Base-by-base conservation (phyloP, 176 grass and related monocot genomes). In the Aegilops speltoides region DNA sequence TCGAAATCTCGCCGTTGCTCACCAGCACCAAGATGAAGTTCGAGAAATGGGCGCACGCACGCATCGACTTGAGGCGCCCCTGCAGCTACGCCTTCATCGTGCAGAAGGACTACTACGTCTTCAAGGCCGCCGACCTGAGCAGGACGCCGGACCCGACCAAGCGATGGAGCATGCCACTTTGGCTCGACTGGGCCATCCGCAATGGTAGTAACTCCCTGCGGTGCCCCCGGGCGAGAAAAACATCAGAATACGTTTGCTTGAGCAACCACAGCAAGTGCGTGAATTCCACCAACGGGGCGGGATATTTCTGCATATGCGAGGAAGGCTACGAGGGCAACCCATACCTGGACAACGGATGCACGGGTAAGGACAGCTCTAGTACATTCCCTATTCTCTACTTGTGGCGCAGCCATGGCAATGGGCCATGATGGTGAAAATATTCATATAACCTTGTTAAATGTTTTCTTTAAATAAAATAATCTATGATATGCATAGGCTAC, bases 131-230 rank as follows among this genome's bases (percentile, higher is more conserved):
- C 7, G 40, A 74, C 40, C 23, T 74, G 71, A 17, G 0, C 0
- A 74, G 40, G 1, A 2, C 6, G 2, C 6, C 34, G 14, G 15
- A 50, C 14, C 14, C 1, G 14, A 15, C 46, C 14, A 56, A 20
- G 71, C 71, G 1, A 1, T 74, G 40, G 71, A 74, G 6, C 13
- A 74, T 26, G 71, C 71, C 71, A 6, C 71, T 74, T 74, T 74
- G 38, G 71, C 71, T 74, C 23, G 71, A 74, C 71, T 74, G 71
- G 71, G 71, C 71, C 45, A 74, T 74, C 71, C 71, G 71, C 71
- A 1, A 72, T 0, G 71, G 38, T 3, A 74, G 8, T 7, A 74
- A 26, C 13, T 46, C 71, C 23, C 8, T 4, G 71, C 25, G 22
- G 6, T 73, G 71, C 71, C 38, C 70, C 11, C 1, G 4, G 40